These are phyloP conservation scores for Nakataea oryzae DNA, from an alignment of 2,329 filamentous ascomycete species.

Conservation along the genomic window DNA sequence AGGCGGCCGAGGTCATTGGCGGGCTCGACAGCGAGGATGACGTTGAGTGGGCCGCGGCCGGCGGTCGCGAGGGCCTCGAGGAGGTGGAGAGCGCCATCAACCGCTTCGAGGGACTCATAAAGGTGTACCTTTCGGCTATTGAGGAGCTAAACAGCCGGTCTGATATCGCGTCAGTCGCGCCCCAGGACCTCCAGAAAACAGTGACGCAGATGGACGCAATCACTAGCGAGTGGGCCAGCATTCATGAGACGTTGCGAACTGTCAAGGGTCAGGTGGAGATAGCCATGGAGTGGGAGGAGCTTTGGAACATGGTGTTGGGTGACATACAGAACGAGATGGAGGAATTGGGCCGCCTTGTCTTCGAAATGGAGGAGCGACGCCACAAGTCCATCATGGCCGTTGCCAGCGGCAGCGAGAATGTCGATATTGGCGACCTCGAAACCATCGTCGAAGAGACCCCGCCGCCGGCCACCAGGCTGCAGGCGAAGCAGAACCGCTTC, in stretches of 20 bases:
- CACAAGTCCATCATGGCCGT: slow-evolving; percentile 65
- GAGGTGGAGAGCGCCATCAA: slow-evolving; percentile 65
- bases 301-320: slow-evolving; percentile 88
- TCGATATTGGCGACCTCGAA: slow-evolving; percentile 80
- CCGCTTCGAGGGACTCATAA: slow-evolving; percentile 80
- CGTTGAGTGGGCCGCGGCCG: slow-evolving; percentile 90
- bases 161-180: slow-evolving; percentile 63
- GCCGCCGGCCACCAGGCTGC: slow-evolving; percentile 34
- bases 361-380: slow-evolving; percentile 95
- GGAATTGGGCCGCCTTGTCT: slow-evolving; percentile 58
- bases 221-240: slow-evolving; percentile 72
- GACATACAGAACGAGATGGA: slow-evolving; percentile 79
- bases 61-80: slow-evolving; percentile 69
- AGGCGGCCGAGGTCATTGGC: slow-evolving; percentile 79
- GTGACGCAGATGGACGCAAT: slow-evolving; percentile 87
- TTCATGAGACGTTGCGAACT: slow-evolving; percentile 64
- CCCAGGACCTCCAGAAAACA: slow-evolving; percentile 61
- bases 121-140: slow-evolving; percentile 89
- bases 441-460: slow-evolving; percentile 88
- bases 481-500: slow-evolving; percentile 49
- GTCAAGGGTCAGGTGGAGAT: slow-evolving; percentile 90
- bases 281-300: slow-evolving; percentile 97
- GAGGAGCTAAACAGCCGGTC: slow-evolving; percentile 73
- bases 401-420: slow-evolving; percentile 30
- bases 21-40: slow-evolving; percentile 93